Percentiles rank a stretch among this genome's conserved stretches.
phyloP scores from a whole-genome alignment of 179 eudicot genomes.

The Beta corolliflora region DNA sequence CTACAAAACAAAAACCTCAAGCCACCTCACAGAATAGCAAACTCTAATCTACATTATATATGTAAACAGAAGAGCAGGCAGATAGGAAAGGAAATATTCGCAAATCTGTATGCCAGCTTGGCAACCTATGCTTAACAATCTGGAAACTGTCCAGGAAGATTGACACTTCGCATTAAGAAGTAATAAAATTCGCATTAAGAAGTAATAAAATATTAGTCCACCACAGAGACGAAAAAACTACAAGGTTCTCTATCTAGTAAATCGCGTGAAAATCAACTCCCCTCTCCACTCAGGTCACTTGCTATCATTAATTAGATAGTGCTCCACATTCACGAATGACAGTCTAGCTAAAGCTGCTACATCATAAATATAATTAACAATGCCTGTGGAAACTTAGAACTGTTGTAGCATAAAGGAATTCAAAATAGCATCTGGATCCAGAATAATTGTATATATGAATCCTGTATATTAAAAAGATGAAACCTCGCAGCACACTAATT shows the following conservation, averaged over 20 bases:
- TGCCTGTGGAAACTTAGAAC: background rate
- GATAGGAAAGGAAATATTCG: background rate
- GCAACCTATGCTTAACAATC: background rate
- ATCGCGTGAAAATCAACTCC: background rate
- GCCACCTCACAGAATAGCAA: background rate
- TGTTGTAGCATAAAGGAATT: background rate
- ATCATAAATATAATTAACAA: background rate
- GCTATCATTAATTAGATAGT: background rate
- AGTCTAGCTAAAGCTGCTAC: background rate
- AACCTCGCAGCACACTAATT: background rate
- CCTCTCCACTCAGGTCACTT: background rate
- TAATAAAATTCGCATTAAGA: background rate
- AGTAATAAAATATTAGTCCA: background rate
- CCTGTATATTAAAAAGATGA: background rate
- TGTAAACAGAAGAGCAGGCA: background rate
- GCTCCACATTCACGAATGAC: background rate
- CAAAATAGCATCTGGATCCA: background rate
- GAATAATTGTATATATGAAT: background rate
- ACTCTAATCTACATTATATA: background rate
- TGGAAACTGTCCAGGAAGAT: background rate
- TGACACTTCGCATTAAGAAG: constrained; percentile 1
- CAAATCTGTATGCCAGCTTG: background rate
- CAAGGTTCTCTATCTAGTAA: background rate
- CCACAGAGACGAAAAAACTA: background rate
- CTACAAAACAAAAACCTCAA: background rate